phyloP scores from a whole-genome alignment of 768 basidiomycete species.

The Tremella mesenterica region DNA sequence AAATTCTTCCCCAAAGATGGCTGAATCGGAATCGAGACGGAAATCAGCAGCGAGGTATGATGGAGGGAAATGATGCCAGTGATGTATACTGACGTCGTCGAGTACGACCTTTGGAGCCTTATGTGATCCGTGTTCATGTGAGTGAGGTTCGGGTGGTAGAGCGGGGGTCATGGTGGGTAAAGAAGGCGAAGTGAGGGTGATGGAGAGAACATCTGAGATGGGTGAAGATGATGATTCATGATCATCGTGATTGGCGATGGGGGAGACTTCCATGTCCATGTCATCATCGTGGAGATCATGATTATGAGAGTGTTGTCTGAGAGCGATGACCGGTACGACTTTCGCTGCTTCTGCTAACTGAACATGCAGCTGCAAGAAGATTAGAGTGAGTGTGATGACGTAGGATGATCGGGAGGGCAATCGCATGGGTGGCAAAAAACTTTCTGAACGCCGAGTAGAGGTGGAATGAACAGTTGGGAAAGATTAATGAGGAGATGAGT shows the following conservation, averaged over 20 bases:
- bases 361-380: too few relatives aligned
- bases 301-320: slow-evolving; percentile 4
- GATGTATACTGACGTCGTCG: slow-evolving; percentile 20
- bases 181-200: neutral
- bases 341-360: too few relatives aligned
- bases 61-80: slow-evolving; percentile 25
- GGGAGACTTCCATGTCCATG: slow-evolving; percentile 1
- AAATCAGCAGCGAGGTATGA: slow-evolving; percentile 32
- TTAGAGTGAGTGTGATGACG: neutral
- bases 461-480: too few relatives aligned
- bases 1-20: slow-evolving; percentile 35
- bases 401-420: neutral
- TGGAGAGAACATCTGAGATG: too few relatives aligned
- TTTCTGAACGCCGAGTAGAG: too few relatives aligned
- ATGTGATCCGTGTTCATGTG: slow-evolving; percentile 23
- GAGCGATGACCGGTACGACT: too few relatives aligned
- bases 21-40: slow-evolving; percentile 22
- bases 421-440: too few relatives aligned
- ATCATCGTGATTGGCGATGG: neutral
- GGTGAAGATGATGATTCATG: too few relatives aligned
- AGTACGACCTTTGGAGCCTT: slow-evolving; percentile 14
- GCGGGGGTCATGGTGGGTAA: neutral
- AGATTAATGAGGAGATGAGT: too few relatives aligned
- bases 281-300: slow-evolving; percentile 5
- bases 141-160: too few relatives aligned